Base-by-base conservation (phyloP, 257 asterid species). In the Nicotiana tomentosiformis region DNA sequence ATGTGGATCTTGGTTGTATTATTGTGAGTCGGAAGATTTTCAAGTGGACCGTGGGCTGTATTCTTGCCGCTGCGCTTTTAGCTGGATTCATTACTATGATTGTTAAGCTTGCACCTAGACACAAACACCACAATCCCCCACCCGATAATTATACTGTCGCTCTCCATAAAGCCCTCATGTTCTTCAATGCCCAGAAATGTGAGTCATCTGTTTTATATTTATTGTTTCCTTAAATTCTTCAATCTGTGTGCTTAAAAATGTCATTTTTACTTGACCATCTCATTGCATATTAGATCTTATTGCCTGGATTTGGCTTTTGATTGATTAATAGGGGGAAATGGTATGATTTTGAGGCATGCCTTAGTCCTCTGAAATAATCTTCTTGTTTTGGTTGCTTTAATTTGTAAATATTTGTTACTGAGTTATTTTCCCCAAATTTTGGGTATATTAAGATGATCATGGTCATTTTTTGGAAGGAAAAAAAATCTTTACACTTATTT, bases 1-100 rank as follows among this genome's bases (percentile, higher is more conserved):
- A 96, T 74, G 99, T 96, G 80, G 99, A 96, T 93, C 97, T 96
- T 66, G 99, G 99, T 5, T 96, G 97, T 91, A 85, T 96, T 78
- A 90, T 96, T 62, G 98, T 96, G 12, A 93, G 99, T 87, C 81
- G 97, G 84, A 96, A 96, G 92, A 85, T 96, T 72, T 96, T 96
- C 43, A n/a, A 92, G 35, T 96, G 98, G 99, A 93, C 91, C 11
- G 94, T 96, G 14, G 98, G 97, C 5, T 83, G 93, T 15, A 77
- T 96, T 82, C 33, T 94, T 29, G 97, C 93, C 1, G 99, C 93
- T 16, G 99, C 94, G 3, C 57, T 96, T 0, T 53, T 96, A 51
- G 93, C 93, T 30, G 98, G 97, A 4, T 89, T 96, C n/a, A 86
- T 96, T n/a, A 87, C 91, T n/a, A 61, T 96, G 88, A 92, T 96